Conservation (phyloP, 345 rosid species). For the Cardamine occulta region DNA sequence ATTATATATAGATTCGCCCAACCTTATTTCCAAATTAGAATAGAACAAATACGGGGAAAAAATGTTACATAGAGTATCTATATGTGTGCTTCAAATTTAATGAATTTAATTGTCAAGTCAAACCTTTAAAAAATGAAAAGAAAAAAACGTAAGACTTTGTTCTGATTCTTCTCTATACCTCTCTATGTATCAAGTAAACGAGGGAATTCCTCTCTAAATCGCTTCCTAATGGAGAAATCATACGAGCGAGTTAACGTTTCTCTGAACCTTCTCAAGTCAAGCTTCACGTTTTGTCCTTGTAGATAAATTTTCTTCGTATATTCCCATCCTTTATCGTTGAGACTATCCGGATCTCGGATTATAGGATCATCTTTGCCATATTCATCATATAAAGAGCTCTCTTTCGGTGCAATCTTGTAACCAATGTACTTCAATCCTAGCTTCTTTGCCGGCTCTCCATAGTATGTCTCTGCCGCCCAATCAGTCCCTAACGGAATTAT, state of each 20-base stretch:
- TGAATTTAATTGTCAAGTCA: slow-evolving; percentile 16
- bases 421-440: slow-evolving; percentile 72
- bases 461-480: slow-evolving; percentile 89
- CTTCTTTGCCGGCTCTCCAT: slow-evolving; percentile 78
- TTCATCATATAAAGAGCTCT: slow-evolving; percentile 68
- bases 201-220: slow-evolving; percentile 39
- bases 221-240: slow-evolving; percentile 38
- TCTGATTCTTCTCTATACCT: slow-evolving; percentile 15
- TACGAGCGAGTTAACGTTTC: slow-evolving; percentile 62
- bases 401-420: slow-evolving; percentile 60
- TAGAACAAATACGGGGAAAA: background rate
- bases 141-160: background rate
- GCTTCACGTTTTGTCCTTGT: slow-evolving; percentile 64
- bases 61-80: background rate
- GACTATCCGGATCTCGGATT: slow-evolving; percentile 64
- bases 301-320: slow-evolving; percentile 76
- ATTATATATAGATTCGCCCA: too few relatives aligned
- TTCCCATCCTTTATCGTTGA: slow-evolving; percentile 72
- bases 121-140: slow-evolving; percentile 27
- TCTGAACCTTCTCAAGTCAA: slow-evolving; percentile 60
- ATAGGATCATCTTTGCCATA: slow-evolving; percentile 65
- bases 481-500: slow-evolving; percentile 80
- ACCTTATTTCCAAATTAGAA: background rate
- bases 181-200: slow-evolving; percentile 18
- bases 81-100: background rate